Evolutionary conservation across 495 filamentous ascomycete species (phyloP), one percentile per base, ranked within the genome.

Genomic region (Penicillium roqueforti): DNA sequence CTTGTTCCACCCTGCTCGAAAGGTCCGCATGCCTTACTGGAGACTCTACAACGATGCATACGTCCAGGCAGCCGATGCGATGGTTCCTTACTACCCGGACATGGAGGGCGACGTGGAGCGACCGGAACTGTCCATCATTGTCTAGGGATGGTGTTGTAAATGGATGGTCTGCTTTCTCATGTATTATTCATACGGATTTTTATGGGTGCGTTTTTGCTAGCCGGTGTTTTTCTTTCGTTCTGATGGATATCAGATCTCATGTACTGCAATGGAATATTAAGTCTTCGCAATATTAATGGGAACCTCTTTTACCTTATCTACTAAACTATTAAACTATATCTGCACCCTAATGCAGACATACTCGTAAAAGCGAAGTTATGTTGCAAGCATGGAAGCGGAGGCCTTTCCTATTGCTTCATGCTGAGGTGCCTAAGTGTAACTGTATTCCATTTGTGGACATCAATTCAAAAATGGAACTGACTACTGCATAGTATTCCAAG

Each of bases 11-110:
- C 91, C 93, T 0, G 93, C 93, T 6, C 81, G 95, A 41, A 97
- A 97, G 72, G 93, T 99, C 29, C 79, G 93, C 47, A 81, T 79
- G 50, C 92, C 95, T 23, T 97, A 96, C 70, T 97, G 91, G 91
- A 76, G 92, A 36, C 71, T 97, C 31, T 97, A 98, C 71, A 98
- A 98, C 62, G 89, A 95, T 69, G 87, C 89, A n/a, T 97, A 97
- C 68, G 93, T 97, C 48, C 90, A 95, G 60, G 82, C 77, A 29
- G 92, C 92, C 18, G 95, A 99, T 72, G 83, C 88, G 11, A 92
- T 99, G 82, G 86, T 99, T 23, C 95, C 95, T 8, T 97, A 95
- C 64, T 99, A 96, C 67, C 92, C 91, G 0, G 84, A 83, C 47
- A 68, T 96, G 59, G 85, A 86, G 47, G 87, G 90, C 52, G 89